Evolutionary conservation across 73 alveolate genomes (phyloP).

Genomic region (Durusdinium trenchii): DNA sequence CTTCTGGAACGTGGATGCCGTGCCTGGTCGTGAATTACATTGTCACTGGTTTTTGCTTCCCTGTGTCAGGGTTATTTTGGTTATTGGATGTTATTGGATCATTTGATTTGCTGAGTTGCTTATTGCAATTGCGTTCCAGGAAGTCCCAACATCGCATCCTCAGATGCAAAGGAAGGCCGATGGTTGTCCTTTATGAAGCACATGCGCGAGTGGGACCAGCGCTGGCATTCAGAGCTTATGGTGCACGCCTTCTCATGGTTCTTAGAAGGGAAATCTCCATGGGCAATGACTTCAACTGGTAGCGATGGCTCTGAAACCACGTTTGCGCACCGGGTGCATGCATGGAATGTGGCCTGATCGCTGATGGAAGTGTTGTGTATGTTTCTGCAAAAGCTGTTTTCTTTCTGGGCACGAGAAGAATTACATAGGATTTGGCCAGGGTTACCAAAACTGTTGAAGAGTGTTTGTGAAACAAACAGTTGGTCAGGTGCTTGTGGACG

Average conservation of each 20-base stretch:
- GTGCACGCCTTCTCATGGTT: neutral
- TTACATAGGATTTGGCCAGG: too few relatives aligned
- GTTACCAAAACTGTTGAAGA: too few relatives aligned
- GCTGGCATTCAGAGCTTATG: neutral
- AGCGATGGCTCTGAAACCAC: neutral
- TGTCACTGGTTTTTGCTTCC: neutral
- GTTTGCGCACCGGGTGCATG: constrained; percentile 14
- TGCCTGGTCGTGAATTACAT: too few relatives aligned
- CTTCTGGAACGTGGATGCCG: neutral
- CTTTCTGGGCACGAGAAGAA: too few relatives aligned
- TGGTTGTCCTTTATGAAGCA: neutral
- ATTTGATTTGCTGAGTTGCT: too few relatives aligned
- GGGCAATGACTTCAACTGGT: neutral
- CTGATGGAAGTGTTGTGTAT: neutral
- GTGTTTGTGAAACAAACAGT: too few relatives aligned
- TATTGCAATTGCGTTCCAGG: too few relatives aligned
- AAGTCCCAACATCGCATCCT: neutral
- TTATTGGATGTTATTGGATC: neutral
- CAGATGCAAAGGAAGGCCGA: neutral
- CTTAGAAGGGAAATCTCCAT: neutral
- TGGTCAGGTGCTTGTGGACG: neutral
- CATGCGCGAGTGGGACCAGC: neutral
- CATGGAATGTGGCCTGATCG: neutral
- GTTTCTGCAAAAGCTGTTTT: too few relatives aligned
- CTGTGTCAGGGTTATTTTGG: neutral